A percentile compares a stretch with the other conserved stretches of the same genome.
phyloP scores from a whole-genome alignment of 108 stramenopile species.

The Phaeodactylum tricornutum region DNA sequence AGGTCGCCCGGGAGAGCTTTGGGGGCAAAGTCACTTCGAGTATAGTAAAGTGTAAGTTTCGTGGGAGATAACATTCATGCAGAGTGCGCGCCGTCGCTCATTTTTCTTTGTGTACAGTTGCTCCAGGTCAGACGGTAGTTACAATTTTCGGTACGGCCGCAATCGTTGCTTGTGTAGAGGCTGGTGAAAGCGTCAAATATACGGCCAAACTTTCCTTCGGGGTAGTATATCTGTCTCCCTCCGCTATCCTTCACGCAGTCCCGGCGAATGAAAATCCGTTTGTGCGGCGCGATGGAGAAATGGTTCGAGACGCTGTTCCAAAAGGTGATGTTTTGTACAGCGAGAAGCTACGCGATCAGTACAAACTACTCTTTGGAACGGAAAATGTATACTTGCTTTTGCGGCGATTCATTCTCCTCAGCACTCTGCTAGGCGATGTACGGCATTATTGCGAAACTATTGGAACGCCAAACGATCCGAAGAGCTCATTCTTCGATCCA shows the following conservation, averaged over 20 bases:
- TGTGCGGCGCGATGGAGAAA: constrained; percentile 28
- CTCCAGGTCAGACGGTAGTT: constrained; percentile 49
- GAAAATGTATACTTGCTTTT: constrained; percentile 65
- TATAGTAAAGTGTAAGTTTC: constrained; percentile 46
- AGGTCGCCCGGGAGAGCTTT: constrained; percentile 29
- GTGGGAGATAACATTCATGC: too few species aligned
- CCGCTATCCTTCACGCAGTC: constrained; percentile 39
- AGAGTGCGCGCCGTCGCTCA: too few species aligned
- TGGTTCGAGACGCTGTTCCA: constrained; percentile 20
- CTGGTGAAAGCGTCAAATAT: constrained; percentile 28
- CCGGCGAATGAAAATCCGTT: constrained; percentile 23
- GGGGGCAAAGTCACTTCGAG: constrained; percentile 13
- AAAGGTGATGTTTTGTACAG: constrained; percentile 14
- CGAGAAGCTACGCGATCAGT: constrained; percentile 24
- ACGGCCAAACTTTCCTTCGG: constrained; percentile 63
- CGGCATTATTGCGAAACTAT: constrained; percentile 11
- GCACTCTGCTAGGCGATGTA: constrained; percentile 43
- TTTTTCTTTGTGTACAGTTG: too few species aligned
- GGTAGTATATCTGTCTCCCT: constrained; percentile 41
- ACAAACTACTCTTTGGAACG: constrained; percentile 58
- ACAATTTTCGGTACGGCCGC: constrained; percentile 68
- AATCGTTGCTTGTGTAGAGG: constrained; percentile 36
- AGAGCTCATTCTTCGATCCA: constrained; percentile 18
- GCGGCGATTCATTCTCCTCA: constrained; percentile 52
- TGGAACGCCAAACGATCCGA: constrained; percentile 14